Base-by-base conservation (phyloP, 2,329 filamentous ascomycete species). In the Didymella exigua region DNA sequence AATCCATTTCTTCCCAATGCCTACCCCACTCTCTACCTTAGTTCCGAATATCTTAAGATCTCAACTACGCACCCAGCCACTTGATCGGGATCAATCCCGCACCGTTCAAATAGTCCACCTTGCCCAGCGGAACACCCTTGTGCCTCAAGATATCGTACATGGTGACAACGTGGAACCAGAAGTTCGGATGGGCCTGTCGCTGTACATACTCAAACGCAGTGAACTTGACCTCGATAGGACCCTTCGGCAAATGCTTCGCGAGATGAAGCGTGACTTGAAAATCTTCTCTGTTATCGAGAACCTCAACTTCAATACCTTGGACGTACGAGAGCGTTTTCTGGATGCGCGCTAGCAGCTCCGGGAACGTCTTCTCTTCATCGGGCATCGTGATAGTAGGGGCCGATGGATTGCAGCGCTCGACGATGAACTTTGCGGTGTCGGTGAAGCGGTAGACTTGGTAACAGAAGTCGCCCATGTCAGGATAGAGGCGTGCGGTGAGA, bases 161-260 rank as follows among this genome's bases (percentile, higher is more conserved):
- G 11, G 79, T 86, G 3, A 72, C 79, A 13, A 84, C 60, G 67
- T 89, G 87, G 73, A 89, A 90, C 63, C 79, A 87, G 62, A 88
- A 72, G 65, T 89, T 87, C 19, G 86, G 85, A 37, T 86, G 50
- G 4, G 74, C 78, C n/a, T 51, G 37, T 3, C 73, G 73, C 34
- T 73, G 66, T 19, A 83, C 65, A 66, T 84, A 88, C 2, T 76
- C 71, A 49, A 19, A 71, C 65, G 72, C 78, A 2, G 75, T 75
- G 13, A 81, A 78, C 52, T 75, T 76, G 6, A 68, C 43, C 46
- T 80, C 73, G 4, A 64, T 66, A 4, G 62, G 62, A 37, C 40
- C 42, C 0, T 44, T 49, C 4, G 52, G 46, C 14, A 36, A 27
- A 5, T 49, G 18, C 26, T 44, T 48, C 0, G 33, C 42, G 4